Conservation (phyloP, 495 filamentous ascomycete genomes). For the Penicillium dipodomyicola region DNA sequence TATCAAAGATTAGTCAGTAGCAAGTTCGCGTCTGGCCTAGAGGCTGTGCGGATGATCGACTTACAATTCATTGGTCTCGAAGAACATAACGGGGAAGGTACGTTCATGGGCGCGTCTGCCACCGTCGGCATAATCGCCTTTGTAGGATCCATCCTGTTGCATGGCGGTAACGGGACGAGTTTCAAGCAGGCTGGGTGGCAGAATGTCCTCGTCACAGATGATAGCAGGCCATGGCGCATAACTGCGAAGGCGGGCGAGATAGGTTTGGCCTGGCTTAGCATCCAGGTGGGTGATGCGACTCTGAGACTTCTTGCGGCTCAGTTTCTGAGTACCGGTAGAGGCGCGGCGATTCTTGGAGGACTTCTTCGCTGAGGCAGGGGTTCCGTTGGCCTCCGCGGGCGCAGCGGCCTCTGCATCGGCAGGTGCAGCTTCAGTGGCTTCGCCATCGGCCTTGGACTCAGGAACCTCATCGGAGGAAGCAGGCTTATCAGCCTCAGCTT, state of each 20-base stretch:
- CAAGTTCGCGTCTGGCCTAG: neutral
- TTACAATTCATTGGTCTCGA: constrained; percentile 93
- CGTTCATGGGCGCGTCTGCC: constrained; percentile 79
- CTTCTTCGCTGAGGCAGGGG: constrained; percentile 48
- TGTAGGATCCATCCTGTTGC: constrained; percentile 75
- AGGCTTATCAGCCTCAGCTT: constrained; percentile 28
- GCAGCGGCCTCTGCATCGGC: constrained; percentile 29
- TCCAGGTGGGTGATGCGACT: constrained; percentile 66
- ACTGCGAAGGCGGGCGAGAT: constrained; percentile 82
- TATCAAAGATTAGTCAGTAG: constrained; percentile 37
- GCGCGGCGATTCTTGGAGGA: constrained; percentile 62
- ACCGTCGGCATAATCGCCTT: constrained; percentile 77
- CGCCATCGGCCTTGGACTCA: constrained; percentile 36
- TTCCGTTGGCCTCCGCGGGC: constrained; percentile 43
- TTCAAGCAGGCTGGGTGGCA: constrained; percentile 67
- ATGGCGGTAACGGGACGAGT: constrained; percentile 77
- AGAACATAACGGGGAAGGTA: constrained; percentile 90
- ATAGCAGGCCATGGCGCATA: constrained; percentile 89
- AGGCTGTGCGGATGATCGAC: constrained; percentile 32
- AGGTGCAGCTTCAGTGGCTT: constrained; percentile 26
- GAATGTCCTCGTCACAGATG: constrained; percentile 88
- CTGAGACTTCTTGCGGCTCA: constrained; percentile 80
- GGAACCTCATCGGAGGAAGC: constrained; percentile 25
- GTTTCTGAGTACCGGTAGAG: constrained; percentile 63
- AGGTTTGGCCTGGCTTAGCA: constrained; percentile 82